Base-by-base conservation (phyloP, 768 basidiomycete genomes). In the Cyclocybe aegerita region DNA sequence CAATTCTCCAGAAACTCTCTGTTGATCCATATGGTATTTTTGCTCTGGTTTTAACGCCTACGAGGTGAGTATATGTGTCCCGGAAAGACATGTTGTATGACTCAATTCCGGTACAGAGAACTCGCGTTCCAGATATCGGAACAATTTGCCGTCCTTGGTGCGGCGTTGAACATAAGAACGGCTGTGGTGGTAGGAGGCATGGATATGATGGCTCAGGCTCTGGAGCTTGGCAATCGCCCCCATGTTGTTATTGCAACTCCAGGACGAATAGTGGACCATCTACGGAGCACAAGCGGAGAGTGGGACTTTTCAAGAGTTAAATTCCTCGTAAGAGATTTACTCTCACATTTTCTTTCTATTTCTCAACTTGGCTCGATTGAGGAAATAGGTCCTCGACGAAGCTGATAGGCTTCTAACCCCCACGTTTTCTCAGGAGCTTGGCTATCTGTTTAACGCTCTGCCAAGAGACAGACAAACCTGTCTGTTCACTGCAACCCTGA, bases 101-200 rank as follows among this genome's bases (percentile, higher is more conserved):
- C 29, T 23, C 29, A 3, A n/a, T 43, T 47, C 52, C 32, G 36
- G 17, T 34, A 41, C 58, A 98, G 96, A 56, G 97, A 99, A 63
- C 76, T 99, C 14, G 97, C 97, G 0, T 98, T 98, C 63, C 97
- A 99, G 64, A 93, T 99, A 43, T 82, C 94, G 1, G 96, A 98
- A 55, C 97, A 99, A 65, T 98, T 98, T 65, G 83, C 86, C 2
- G 94, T 94, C 4, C 77, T 99, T 2, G 96, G 97, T 17, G 76
- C 81, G 12, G 75, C 92, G 9, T 70, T 97, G 51, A 93, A 87
- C 61, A 69, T 93, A 42, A 84, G 85, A 30, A 96, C 93, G 7
- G 81, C 88, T 8, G 93, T 98, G 7, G 74, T 98, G 31, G 94
- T 98, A 2, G 97, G 97, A 12, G 97, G 97, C 4, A 96, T 99